Percentiles rank a stretch among this genome's conserved stretches.
Conservation (phyloP, 2,329 filamentous ascomycete genomes). For the Leptographium wingfieldii region DNA sequence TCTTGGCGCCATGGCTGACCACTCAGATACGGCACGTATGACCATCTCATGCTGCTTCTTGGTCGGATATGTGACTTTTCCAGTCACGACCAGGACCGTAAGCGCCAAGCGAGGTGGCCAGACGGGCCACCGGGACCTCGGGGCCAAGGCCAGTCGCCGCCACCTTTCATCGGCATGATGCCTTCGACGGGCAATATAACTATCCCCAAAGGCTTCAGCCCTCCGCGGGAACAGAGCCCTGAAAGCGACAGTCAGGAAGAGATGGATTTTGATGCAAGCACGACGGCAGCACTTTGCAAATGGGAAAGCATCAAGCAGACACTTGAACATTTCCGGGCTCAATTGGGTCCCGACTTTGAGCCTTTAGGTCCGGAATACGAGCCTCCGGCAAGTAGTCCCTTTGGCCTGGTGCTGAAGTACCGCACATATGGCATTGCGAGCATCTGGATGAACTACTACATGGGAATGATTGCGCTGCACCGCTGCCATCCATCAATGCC, state of each 20-base stretch:
- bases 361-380: conserved; percentile 58
- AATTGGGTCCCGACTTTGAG: conserved; percentile 63
- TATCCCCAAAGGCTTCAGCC: conserved; percentile 42
- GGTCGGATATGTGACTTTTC: conserved; percentile 70
- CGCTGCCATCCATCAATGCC: conserved; percentile 83
- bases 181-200: conserved; percentile 37
- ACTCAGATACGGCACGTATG: conserved; percentile 66
- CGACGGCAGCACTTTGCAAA: conserved; percentile 58
- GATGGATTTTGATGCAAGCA: conserved; percentile 48
- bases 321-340: conserved; percentile 52
- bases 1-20: background rate
- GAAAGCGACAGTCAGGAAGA: conserved; percentile 34
- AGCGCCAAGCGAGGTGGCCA: conserved; percentile 50
- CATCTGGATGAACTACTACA: conserved; percentile 79
- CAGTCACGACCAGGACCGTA: conserved; percentile 63
- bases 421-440: conserved; percentile 78
- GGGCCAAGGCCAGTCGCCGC: conserved; percentile 23
- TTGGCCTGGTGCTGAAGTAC: conserved; percentile 71
- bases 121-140: conserved; percentile 4
- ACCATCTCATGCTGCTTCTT: conserved; percentile 73
- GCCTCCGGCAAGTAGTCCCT: conserved; percentile 55
- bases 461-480: conserved; percentile 70
- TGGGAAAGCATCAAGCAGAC: conserved; percentile 65
- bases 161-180: conserved; percentile 42
- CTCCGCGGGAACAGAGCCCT: conserved; percentile 30